Conservation (phyloP, 805 yeast species). For the Candida sithepensis region DNA sequence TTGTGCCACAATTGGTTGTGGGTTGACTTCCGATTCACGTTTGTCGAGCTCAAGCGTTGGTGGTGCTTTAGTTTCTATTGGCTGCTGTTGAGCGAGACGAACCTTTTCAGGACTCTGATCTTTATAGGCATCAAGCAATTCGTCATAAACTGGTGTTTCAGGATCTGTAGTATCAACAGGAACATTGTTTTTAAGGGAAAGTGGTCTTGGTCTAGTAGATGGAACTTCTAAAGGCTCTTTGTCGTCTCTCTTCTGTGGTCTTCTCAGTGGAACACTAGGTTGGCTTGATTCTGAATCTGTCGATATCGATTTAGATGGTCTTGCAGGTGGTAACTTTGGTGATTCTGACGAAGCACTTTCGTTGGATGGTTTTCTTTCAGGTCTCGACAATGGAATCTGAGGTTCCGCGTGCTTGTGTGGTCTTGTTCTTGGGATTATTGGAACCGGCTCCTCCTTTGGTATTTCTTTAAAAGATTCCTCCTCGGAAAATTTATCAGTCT, state of each 20-base stretch:
- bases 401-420: constrained; percentile 1
- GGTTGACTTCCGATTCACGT: not conserved
- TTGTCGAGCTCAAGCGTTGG: not conserved
- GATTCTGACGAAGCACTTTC: not conserved
- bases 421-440: not conserved
- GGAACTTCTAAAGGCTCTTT: not conserved
- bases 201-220: constrained; percentile 2
- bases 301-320: not conserved
- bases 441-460: not conserved
- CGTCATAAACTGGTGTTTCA: constrained; percentile 14
- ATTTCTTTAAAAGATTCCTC: not conserved
- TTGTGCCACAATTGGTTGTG: no score
- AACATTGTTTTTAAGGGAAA: not conserved
- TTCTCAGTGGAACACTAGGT: not conserved
- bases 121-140: constrained; percentile 19
- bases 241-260: not conserved
- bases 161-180: constrained; percentile 1
- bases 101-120: constrained; percentile 18
- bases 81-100: not conserved
- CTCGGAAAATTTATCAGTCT: no score
- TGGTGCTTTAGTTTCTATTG: not conserved
- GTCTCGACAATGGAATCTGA: not conserved
- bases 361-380: not conserved
- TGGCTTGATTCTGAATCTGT: not conserved
- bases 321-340: constrained; percentile 1